Evolutionary conservation across 108 stramenopile species (phyloP), one percentile per base, ranked within the genome.

Genomic region (Epithemia pelagica): DNA sequence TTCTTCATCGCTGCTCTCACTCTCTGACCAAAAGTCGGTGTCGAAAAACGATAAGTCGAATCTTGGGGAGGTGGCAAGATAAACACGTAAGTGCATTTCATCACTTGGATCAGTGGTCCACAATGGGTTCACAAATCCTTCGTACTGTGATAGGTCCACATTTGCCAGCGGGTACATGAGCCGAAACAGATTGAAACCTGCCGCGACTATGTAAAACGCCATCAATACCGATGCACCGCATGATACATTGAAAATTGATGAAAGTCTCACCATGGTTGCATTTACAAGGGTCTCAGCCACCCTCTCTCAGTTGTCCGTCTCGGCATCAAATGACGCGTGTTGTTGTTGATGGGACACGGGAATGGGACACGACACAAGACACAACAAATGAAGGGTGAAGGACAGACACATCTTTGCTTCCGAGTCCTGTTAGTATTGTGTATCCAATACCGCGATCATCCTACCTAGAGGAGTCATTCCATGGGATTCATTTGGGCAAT

Each of bases 1-100:
- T 15, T 46, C 37, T 21, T 52, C 27, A 61, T 61, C 29, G 46
- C 30, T 0, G n/a, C 19, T 2, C 0, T 74, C 64, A 65, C 70
- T 55, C 2, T 70, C 52, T 10, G 74, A 64, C 74, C 87, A 69
- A 73, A 68, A 31, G 71, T 75, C 29, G 71, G 75, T 10, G 84
- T 64, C 71, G 82, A 91, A 0, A 89, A 80, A 55, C 79, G 81
- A 70, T 83, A 70, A 2, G 64, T 76, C 28, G 85, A 65, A 29
- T 77, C 73, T 28, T 58, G 57, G 52, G 72, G 72, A 2, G 2
- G 80, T 74, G 21, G 76, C 74, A 3, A 89, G 68, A 78, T 89
- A 91, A 0, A 91, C 84, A 52, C 82, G 78, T 72, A 89, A 68
- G 10, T 74, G 81, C 28, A 89, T 58, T 24, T 77, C 70, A 54